These are phyloP conservation scores for Apiospora malaysiana DNA, from an alignment of 2,329 filamentous ascomycete species.

Conservation along the genomic window DNA sequence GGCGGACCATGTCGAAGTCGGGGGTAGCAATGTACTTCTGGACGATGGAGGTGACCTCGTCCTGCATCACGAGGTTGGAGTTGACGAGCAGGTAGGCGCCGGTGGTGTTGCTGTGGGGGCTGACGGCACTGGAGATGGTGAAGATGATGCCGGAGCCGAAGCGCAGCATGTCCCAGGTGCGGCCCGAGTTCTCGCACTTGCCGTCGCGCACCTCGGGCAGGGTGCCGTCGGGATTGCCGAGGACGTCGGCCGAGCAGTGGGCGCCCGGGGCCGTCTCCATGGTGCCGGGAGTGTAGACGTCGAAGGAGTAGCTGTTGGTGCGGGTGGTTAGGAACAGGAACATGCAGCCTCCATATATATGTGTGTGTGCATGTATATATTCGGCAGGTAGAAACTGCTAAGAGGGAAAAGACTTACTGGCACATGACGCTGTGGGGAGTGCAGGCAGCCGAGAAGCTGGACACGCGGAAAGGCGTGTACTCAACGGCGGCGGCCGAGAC, in stretches of 20 bases:
- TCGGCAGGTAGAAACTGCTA: too few species aligned
- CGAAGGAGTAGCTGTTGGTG: not conserved
- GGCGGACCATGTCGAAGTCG: not conserved
- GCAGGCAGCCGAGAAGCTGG: not conserved
- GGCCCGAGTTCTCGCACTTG: slow-evolving; percentile 6
- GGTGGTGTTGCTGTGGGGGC: slow-evolving; percentile 14
- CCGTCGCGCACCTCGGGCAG: slow-evolving; percentile 10
- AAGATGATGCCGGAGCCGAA: slow-evolving; percentile 9
- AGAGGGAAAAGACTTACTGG: not conserved
- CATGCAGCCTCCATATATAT: too few species aligned
- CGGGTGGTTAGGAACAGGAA: not conserved
- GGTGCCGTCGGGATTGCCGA: slow-evolving; percentile 2
- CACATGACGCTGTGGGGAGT: slow-evolving; percentile 8
- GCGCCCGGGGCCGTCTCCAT: slow-evolving; percentile 8
- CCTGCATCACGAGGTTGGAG: not conserved
- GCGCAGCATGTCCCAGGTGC: slow-evolving; percentile 10
- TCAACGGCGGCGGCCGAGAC: not conserved
- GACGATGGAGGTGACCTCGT: not conserved
- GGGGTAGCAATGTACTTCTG: not conserved
- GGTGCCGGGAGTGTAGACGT: not conserved
- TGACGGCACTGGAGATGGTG: not conserved
- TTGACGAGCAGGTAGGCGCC: slow-evolving; percentile 15
- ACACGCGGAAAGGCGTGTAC: not conserved
- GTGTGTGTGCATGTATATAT: not conserved
- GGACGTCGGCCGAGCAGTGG: slow-evolving; percentile 4